phyloP scores from a whole-genome alignment of 345 rosid species.

The Ceriops decandra region DNA sequence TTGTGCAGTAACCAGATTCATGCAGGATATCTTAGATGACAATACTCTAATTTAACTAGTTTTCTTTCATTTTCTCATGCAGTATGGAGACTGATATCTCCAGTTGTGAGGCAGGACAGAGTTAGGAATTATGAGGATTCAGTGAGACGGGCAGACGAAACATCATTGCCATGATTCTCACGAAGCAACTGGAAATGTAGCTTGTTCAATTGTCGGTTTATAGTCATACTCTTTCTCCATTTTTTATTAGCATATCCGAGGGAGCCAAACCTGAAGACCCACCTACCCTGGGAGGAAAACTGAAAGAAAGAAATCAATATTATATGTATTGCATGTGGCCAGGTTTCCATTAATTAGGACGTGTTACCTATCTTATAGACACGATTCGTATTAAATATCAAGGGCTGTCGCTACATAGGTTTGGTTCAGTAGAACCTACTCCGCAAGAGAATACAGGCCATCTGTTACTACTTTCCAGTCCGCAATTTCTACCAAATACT shows the following conservation, averaged over 20 bases:
- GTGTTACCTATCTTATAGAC: neutral
- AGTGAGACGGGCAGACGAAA: constrained; percentile 22
- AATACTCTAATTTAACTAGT: neutral
- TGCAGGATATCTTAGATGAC: too few relatives aligned
- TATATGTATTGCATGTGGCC: neutral
- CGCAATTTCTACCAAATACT: neutral
- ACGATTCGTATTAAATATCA: too few relatives aligned
- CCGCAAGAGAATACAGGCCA: neutral
- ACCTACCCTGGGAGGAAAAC: neutral
- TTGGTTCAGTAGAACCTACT: neutral
- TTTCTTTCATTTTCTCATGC: constrained; percentile 15
- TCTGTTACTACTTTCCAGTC: neutral
- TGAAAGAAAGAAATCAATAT: neutral
- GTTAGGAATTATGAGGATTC: constrained; percentile 35
- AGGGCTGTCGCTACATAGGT: too few relatives aligned
- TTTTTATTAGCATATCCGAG: neutral
- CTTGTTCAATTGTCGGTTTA: neutral
- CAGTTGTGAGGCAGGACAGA: constrained; percentile 49
- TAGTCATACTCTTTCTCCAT: constrained; percentile 1
- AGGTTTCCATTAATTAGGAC: neutral
- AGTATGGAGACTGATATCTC: constrained; percentile 83
- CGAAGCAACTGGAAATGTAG: neutral
- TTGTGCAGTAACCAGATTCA: too few relatives aligned
- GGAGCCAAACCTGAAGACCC: neutral
- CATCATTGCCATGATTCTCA: constrained; percentile 15